Base-by-base conservation (phyloP, 169 alveolate species). In the Eimeria nieschulzi region DNA sequence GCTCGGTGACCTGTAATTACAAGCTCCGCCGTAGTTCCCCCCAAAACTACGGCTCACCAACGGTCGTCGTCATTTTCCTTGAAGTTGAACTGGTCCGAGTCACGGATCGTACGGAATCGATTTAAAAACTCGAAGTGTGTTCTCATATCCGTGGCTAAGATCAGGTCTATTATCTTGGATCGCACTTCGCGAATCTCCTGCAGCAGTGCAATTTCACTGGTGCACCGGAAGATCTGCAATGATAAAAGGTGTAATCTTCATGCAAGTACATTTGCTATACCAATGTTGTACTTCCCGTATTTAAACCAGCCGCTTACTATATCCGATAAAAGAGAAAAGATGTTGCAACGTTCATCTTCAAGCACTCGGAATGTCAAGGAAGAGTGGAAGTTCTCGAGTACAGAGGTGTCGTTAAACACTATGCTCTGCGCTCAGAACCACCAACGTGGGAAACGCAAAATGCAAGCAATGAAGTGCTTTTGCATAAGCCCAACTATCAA, bases 301-400 rank as follows among this genome's bases (percentile, higher is more conserved):
- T 33, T 33, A 33, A 33, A 3, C 46, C 46, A 33, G 46, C 46
- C 46, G 26, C 87, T n/a, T 56, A 78, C 92, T 7, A 17, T 88
- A 13, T 71, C 80, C 17, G 92, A 21, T 9, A 87, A 72, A 15
- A 46, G 54, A 26, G 76, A 46, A 66, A 71, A 61, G 12, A 87
- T 21, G 54, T 87, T 87, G 75, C 92, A 87, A 17, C 59, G 56
- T 53, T 17, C 26, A 12, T 46, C 54, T 1, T 39, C 70, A 2
- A 87, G 88, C 33, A 73, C 66, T 9, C 76, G 87, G 83, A 90
- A 90, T 5, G 91, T 53, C 23, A 55, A 72, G 0, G 93, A 86
- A 70, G 96, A 91, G 95, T 96, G 98, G 84, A 95, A 95, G 92
- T 95, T 95, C 93, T 96, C 98, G 53, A 96, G 94, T 39, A 96